Conservation (phyloP, 345 rosid species). For the Hypericum perforatum region DNA sequence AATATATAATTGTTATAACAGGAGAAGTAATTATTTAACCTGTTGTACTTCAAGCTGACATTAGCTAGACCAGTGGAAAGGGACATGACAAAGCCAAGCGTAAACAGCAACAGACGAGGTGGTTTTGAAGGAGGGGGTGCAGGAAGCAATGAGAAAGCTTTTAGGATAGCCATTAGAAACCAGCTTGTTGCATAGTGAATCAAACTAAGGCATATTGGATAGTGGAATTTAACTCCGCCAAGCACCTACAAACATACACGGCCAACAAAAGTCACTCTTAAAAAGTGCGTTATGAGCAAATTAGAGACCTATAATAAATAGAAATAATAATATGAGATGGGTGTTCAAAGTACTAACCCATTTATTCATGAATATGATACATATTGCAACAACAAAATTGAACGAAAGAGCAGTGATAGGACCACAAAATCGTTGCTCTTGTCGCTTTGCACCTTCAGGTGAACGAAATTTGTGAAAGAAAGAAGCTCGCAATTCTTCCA, state of each 20-base stretch:
- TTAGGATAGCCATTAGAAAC: conserved; percentile 71
- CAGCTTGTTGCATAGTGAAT: conserved; percentile 79
- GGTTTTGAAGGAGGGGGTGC: conserved; percentile 67
- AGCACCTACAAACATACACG: conserved; percentile 45
- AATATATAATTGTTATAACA: neutral
- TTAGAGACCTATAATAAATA: too few species aligned
- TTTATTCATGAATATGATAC: conserved; percentile 82
- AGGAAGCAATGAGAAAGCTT: conserved; percentile 58
- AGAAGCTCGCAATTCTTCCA: conserved; percentile 65
- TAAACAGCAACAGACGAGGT: conserved; percentile 38
- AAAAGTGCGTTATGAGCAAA: neutral
- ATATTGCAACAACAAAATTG: conserved; percentile 67
- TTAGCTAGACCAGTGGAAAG: conserved; percentile 95
- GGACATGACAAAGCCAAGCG: conserved; percentile 85
- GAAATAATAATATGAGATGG: too few species aligned
- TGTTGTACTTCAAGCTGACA: conserved; percentile 93
- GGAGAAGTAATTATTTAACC: conserved; percentile 27
- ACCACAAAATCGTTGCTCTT: conserved; percentile 48
- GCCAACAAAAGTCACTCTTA: neutral
- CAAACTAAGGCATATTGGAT: conserved; percentile 77
- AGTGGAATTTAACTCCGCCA: conserved; percentile 72
- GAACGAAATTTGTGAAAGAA: conserved; percentile 52
- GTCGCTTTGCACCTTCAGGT: conserved; percentile 51
- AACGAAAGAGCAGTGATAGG: conserved; percentile 69
- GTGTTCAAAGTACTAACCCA: conserved; percentile 35